Evolutionary conservation across 1,139 yeast species (phyloP).

Genomic region (Magnusiomyces clavatus): DNA sequence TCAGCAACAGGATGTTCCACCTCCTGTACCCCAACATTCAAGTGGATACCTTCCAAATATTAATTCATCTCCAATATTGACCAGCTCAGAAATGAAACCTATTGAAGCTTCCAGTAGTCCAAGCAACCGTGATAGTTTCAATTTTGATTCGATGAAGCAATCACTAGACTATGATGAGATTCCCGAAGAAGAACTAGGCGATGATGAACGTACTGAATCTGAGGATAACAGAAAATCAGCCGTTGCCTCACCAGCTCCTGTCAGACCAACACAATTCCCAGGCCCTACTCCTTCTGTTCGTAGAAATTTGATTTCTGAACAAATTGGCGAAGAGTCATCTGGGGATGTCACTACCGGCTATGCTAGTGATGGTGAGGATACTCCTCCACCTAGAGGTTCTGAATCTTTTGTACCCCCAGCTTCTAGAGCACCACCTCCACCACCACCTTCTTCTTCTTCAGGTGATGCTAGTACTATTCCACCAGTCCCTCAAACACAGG

Average conservation of each 20-base stretch:
- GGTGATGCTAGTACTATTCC: neutral
- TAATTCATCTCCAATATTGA: slow-evolving; percentile 7
- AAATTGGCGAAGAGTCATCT: no score
- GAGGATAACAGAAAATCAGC: slow-evolving; percentile 21
- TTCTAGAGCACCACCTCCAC: slow-evolving; percentile 2
- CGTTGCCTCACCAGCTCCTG: slow-evolving; percentile 14
- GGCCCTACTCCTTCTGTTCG: slow-evolving; percentile 21
- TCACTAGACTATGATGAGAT: slow-evolving; percentile 8
- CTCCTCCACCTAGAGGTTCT: slow-evolving; percentile 16
- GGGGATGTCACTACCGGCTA: no score
- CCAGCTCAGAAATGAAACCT: neutral
- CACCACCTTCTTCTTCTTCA: neutral
- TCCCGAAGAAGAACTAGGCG: slow-evolving; percentile 26
- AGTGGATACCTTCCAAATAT: slow-evolving; percentile 5
- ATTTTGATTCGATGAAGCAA: slow-evolving; percentile 3
- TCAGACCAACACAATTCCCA: slow-evolving; percentile 16
- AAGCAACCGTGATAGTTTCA: slow-evolving; percentile 5
- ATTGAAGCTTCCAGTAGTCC: neutral
- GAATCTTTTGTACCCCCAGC: slow-evolving; percentile 9
- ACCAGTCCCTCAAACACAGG: slow-evolving; percentile 1
- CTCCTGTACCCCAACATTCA: no score
- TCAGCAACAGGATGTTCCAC: no score
- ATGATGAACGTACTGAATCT: slow-evolving; percentile 30
- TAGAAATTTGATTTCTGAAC: no score
- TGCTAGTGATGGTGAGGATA: slow-evolving; percentile 2